Base-by-base conservation (phyloP, 768 basidiomycete species). In the Mycena metata region DNA sequence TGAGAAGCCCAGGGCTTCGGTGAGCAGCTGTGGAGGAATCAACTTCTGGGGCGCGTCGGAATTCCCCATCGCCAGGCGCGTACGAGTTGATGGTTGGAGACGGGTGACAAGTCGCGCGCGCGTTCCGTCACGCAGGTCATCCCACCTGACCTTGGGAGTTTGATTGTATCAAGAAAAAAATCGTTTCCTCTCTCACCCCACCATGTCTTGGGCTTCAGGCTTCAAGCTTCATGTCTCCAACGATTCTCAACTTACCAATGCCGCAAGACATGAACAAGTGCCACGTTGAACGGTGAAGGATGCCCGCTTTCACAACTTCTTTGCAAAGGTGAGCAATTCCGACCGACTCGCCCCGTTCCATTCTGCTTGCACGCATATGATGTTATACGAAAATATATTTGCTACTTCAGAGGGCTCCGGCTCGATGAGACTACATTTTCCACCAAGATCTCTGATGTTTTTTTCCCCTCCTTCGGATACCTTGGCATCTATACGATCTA, bases 1-100 rank as follows among this genome's bases (percentile, higher is more conserved):
- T 0, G 93, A 90, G 74, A 95, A 96, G 0, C 93, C 92, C 3
- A 96, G 86, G 16, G 94, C 87, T 78, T 96, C 90, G 0, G 89
- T 88, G 0, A 92, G 79, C 8, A 92, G 83, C 4, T 89, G 81
- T 7, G 88, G 84, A 4, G 83, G 85, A 12, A 76, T 60, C 36
- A 69, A n/a, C 12, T 24, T 57, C 21, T 36, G 49, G 7, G 67
- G 67, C 67, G 62, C 62, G 67, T 69, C 67, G 9, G 61, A 19
- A 33, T 33, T 62, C 15, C 47, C 49, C 67, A 69, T 69, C 35
- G 36, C 16, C 9, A n/a, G 9, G 17, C 35, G 56, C 26, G 57
- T 21, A n/a, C n/a, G n/a, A n/a, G n/a, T n/a, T 47, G 8, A 39
- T 49, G 21, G 46, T 19, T 21, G n/a, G 12, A n/a, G 26, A 30